Conservation (phyloP, 768 basidiomycete species). For the Tephrocybe sp. region DNA sequence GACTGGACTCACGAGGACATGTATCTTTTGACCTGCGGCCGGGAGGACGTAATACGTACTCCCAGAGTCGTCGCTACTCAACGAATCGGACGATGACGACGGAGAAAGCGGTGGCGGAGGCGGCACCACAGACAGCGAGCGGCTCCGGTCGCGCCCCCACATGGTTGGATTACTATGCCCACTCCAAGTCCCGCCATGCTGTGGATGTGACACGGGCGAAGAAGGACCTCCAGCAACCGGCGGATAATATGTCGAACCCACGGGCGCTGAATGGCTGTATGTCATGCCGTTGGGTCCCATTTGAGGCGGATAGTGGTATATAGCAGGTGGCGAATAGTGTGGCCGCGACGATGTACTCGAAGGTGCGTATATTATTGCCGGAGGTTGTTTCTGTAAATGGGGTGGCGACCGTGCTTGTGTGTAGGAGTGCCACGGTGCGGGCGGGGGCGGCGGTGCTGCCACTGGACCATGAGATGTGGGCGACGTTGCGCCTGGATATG, state of each 20-base stretch:
- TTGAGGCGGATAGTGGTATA: conserved; percentile 54
- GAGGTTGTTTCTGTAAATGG: conserved; percentile 44
- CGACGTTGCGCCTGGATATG: conserved; percentile 12
- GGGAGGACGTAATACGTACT: conserved; percentile 79
- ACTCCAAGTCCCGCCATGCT: conserved; percentile 13
- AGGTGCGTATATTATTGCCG: conserved; percentile 61
- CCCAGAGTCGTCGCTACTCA: conserved; percentile 55
- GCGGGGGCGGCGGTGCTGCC: conserved; percentile 1
- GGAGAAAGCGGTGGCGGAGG: conserved; percentile 18
- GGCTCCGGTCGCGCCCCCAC: conserved; percentile 25
- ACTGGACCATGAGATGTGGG: conserved; percentile 10
- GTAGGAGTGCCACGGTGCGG: conserved; percentile 34
- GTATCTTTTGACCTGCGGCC: conserved; percentile 70
- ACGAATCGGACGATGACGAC: conserved; percentile 37
- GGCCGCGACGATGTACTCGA: conserved; percentile 41
- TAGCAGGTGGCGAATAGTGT: conserved; percentile 60
- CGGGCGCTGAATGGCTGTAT: conserved; percentile 68
- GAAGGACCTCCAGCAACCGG: conserved; percentile 32
- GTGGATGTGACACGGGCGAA: conserved; percentile 34
- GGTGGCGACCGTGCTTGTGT: conserved; percentile 23
- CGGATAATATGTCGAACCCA: conserved; percentile 34
- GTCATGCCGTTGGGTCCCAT: conserved; percentile 61
- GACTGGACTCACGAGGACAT: conserved; percentile 61
- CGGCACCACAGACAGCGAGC: conserved; percentile 23
- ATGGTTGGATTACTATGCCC: conserved; percentile 17